Base-by-base conservation (phyloP, 768 basidiomycete genomes). In the Cystofilobasidium ferigula region DNA sequence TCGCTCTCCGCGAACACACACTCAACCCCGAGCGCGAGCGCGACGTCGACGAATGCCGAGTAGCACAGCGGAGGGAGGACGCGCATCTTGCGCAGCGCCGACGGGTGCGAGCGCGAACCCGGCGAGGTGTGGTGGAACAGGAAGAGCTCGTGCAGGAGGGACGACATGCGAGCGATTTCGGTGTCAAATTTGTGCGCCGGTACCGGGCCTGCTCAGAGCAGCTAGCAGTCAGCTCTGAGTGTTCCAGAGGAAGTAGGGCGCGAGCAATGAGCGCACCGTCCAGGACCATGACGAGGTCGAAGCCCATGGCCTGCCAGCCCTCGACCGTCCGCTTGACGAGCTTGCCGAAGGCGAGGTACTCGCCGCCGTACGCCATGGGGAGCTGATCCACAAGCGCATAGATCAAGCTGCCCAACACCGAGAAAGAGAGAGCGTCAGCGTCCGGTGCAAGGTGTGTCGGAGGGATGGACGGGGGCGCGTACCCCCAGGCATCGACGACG, bases 401-500 rank as follows among this genome's bases (percentile, higher is more conserved):
- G n/a, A 77, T 73, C 59, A 77, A 69, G 0, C 76, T 77, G 57
- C 14, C 35, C 20, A 18, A 7, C 30, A 8, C 3, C 18, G 6
- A 43, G 22, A 18, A 20, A 64, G 38, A 40, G 36, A n/a, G 40
- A 22, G 8, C 16, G 45, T 32, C 26, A 32, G 53, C 22, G 14
- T 24, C 16, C 34, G 32, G 14, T 30, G 4, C 6, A 30, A 38
- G 45, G 57, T n/a, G 40, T 18, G 45, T 9, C 16, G 34, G 16
- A 38, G 10, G 30, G 22, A 30, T 43, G 18, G 8, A 20, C 14
- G 7, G 32, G 40, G 24, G 2, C 12, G 70, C 74, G 67, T 56
- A 76, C 75, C 73, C 71, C 76, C 76, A 77, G 24, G 74, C 75
- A 66, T 77, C 76, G 9, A 77, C 70, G 0, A 77, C 71, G 26